These are phyloP conservation scores for Beauveria medogensis DNA, from an alignment of 2,329 filamentous ascomycete species.

Conservation along the genomic window DNA sequence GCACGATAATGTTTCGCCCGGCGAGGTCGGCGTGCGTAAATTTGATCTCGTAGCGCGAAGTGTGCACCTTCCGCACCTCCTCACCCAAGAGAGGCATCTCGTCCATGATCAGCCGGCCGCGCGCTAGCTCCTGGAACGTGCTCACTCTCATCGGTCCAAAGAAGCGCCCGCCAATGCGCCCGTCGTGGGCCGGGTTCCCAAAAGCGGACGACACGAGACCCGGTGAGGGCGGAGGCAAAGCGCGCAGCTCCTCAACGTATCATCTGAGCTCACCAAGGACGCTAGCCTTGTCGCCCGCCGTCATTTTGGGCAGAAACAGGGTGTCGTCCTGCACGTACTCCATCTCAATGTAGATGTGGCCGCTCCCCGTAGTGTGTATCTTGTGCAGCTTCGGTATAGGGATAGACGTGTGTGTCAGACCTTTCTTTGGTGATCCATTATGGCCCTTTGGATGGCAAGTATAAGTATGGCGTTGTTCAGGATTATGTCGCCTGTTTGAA, in stretches of 20 bases:
- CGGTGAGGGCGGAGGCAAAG: conserved; percentile 17
- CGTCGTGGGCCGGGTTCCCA: conserved; percentile 19
- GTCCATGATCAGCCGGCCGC: conserved; percentile 17
- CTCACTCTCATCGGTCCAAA: conserved; percentile 19
- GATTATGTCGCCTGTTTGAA: too few relatives aligned
- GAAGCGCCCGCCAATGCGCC: conserved; percentile 19
- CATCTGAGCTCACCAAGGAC: conserved; percentile 19
- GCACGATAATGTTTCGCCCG: conserved; percentile 22
- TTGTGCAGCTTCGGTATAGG: conserved; percentile 21
- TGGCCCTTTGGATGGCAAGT: too few relatives aligned
- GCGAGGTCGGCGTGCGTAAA: conserved; percentile 22
- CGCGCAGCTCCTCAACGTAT: conserved; percentile 17
- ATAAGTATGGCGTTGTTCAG: too few relatives aligned
- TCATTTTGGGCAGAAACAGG: conserved; percentile 18
- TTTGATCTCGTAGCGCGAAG: conserved; percentile 15
- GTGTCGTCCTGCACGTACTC: conserved; percentile 16
- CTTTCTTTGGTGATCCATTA: too few relatives aligned
- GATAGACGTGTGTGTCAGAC: conserved; percentile 14
- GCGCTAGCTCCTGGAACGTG: conserved; percentile 20
- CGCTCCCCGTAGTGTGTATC: conserved; percentile 15
- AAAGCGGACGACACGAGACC: conserved; percentile 20
- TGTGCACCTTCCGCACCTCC: conserved; percentile 19
- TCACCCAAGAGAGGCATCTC: conserved; percentile 19
- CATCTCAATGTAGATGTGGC: conserved; percentile 21
- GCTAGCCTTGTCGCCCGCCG: conserved; percentile 14